Evolutionary conservation across 1,284 basidiomycete genomes (phyloP).

Genomic region (Fistulinella staudtii): DNA sequence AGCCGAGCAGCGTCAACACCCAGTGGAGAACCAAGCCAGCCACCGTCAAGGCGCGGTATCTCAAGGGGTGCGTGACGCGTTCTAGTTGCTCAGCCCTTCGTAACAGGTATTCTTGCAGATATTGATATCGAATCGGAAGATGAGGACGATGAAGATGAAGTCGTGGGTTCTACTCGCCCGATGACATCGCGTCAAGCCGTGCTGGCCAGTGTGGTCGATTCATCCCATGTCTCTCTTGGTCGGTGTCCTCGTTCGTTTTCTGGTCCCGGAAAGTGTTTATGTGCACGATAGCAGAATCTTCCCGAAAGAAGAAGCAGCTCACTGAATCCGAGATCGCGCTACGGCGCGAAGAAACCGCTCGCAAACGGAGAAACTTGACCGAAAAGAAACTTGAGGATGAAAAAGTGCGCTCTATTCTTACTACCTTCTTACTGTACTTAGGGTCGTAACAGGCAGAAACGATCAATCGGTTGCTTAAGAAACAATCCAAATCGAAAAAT

Average conservation of each 20-base stretch:
- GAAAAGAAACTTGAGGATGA: constrained; percentile 93
- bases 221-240: constrained; percentile 54
- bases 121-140: constrained; percentile 61
- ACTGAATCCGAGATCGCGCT: constrained; percentile 82
- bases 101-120: constrained; percentile 22
- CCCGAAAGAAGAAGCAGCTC: constrained; percentile 70
- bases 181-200: constrained; percentile 75
- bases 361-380: constrained; percentile 79
- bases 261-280: background rate
- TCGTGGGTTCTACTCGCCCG: constrained; percentile 38
- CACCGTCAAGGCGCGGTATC: constrained; percentile 28
- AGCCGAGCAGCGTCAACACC: constrained; percentile 39
- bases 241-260: background rate
- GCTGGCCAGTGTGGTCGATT: constrained; percentile 60
- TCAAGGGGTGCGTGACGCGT: constrained; percentile 25
- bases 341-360: constrained; percentile 79
- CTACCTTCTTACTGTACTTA: no score
- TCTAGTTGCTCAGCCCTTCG: background rate
- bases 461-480: constrained; percentile 88
- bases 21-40: constrained; percentile 29
- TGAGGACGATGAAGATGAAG: constrained; percentile 37
- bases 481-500: constrained; percentile 69
- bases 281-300: constrained; percentile 40
- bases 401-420: constrained; percentile 58
- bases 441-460: constrained; percentile 60